Evolutionary conservation across 495 filamentous ascomycete species (phyloP).

Genomic region (Chaetomium fimeti): DNA sequence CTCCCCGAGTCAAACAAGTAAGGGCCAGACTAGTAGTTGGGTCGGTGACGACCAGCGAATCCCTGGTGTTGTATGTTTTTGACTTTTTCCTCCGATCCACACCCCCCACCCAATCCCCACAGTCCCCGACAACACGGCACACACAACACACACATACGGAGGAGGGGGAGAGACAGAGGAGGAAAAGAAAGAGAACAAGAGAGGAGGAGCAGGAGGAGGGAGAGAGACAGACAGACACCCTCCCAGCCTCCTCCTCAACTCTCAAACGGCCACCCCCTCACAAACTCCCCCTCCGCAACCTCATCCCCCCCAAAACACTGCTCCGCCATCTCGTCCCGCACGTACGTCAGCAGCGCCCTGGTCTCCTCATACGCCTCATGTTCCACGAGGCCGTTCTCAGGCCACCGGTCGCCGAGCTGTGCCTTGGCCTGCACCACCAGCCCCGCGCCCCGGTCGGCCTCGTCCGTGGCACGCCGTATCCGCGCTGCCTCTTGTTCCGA

Average conservation of each 20-base stretch:
- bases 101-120: no score
- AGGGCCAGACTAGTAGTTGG: conserved; percentile 40
- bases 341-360: not conserved
- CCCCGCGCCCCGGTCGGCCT: not conserved
- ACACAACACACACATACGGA: no score
- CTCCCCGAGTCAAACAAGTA: conserved; percentile 40
- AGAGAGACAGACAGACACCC: no score
- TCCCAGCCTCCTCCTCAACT: not conserved
- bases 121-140: no score
- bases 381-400: conserved; percentile 1
- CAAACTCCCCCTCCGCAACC: not conserved
- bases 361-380: conserved; percentile 1
- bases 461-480: not conserved
- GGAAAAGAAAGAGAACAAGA: no score
- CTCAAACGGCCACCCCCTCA: not conserved
- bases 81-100: no score
- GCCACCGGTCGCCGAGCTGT: not conserved
- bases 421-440: not conserved
- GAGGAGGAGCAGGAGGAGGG: no score
- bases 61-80: conserved; percentile 47
- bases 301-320: conserved; percentile 5
- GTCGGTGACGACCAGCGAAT: conserved; percentile 45
- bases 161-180: no score
- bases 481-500: not conserved
- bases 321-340: conserved; percentile 5